These are phyloP conservation scores for Phytophthora citricola DNA, from an alignment of 352 stramenopile genomes.

Conservation along the genomic window DNA sequence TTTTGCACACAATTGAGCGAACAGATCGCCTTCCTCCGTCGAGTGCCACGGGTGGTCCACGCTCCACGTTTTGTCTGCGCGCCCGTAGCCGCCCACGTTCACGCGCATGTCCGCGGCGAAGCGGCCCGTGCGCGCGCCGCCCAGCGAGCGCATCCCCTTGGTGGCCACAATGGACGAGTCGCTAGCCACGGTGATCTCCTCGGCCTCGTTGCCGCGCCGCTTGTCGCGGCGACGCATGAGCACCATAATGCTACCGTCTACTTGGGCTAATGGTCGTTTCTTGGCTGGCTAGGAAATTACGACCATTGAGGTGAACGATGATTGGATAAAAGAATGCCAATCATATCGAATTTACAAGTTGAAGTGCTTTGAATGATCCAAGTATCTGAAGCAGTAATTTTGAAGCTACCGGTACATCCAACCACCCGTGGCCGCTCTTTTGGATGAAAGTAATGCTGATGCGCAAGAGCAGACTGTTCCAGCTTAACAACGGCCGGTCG, in stretches of 20 bases:
- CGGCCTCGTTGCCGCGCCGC: slow-evolving; percentile 63
- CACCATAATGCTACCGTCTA: slow-evolving; percentile 52
- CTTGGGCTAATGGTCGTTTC: not conserved
- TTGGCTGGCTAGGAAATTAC: slow-evolving; percentile 19
- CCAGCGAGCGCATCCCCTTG: slow-evolving; percentile 69
- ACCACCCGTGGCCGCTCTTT: too few species aligned
- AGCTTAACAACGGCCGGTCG: too few species aligned
- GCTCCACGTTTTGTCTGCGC: slow-evolving; percentile 79
- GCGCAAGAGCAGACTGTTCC: too few species aligned
- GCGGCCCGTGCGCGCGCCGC: slow-evolving; percentile 56
- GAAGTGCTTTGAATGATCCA: too few species aligned
- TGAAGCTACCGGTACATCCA: too few species aligned
- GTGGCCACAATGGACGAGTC: slow-evolving; percentile 71
- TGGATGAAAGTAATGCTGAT: too few species aligned
- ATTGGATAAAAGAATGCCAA: slow-evolving; percentile 12
- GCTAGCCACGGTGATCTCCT: slow-evolving; percentile 68
- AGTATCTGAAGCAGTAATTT: too few species aligned
- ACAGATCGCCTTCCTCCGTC: slow-evolving; percentile 57
- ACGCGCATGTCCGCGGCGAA: slow-evolving; percentile 86
- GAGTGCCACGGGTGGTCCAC: slow-evolving; percentile 84
- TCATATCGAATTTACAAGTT: too few species aligned
- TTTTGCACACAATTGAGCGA: slow-evolving; percentile 51
- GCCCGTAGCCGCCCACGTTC: slow-evolving; percentile 73
- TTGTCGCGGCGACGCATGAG: slow-evolving; percentile 78
- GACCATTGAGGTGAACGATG: not conserved